Percentiles rank a stretch among this genome's conserved stretches.
phyloP scores from a whole-genome alignment of 2,329 filamentous ascomycete genomes.

The Phoma herbarum region DNA sequence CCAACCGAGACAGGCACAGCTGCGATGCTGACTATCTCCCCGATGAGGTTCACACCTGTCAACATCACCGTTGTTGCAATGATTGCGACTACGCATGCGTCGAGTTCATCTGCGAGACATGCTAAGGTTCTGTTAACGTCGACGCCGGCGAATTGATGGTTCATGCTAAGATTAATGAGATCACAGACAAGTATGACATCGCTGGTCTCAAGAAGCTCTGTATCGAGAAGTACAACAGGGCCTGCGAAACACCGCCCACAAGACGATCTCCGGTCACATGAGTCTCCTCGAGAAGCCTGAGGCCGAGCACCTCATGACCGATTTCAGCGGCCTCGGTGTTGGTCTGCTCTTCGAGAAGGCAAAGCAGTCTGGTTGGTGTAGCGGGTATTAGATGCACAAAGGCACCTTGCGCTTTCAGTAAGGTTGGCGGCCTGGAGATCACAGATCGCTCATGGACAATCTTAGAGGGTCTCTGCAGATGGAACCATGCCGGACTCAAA shows the following conservation, averaged over 20 bases:
- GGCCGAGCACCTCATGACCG: not conserved
- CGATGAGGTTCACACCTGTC: not conserved
- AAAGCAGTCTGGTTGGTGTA: not conserved
- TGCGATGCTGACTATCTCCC: too few species aligned
- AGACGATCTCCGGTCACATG: not conserved
- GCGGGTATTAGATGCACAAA: not conserved
- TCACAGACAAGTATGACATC: conserved; percentile 27
- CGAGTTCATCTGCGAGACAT: not conserved
- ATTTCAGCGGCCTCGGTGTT: not conserved
- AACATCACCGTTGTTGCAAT: not conserved
- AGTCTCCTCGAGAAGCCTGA: not conserved
- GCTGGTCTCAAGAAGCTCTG: conserved; percentile 17
- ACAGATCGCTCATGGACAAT: too few species aligned
- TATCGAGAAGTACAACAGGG: conserved; percentile 17
- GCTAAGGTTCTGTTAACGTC: not conserved
- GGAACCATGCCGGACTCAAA: too few species aligned
- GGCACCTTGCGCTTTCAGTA: too few species aligned
- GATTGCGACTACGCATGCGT: not conserved
- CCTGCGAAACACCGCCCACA: not conserved
- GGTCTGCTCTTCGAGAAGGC: not conserved
- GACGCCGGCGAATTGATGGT: not conserved
- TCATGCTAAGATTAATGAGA: conserved; percentile 20
- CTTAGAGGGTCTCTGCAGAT: too few species aligned
- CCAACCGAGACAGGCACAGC: too few species aligned
- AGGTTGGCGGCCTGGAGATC: too few species aligned